phyloP scores from a whole-genome alignment of 164 flowering plant genomes.

The Dillenia turbinata region DNA sequence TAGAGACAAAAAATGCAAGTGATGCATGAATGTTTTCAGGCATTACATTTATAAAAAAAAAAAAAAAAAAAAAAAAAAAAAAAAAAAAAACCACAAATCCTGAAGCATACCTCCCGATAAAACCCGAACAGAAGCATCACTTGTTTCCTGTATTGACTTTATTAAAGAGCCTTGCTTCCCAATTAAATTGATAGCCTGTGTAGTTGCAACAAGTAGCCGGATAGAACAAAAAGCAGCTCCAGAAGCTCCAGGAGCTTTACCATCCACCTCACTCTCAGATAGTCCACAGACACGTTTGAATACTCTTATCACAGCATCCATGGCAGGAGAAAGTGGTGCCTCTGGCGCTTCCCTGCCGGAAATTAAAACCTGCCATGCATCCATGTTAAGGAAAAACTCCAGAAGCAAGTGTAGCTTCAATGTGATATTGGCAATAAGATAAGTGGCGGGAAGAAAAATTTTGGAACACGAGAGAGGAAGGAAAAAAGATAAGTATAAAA shows the following conservation, averaged over 20 bases:
- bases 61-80: not conserved
- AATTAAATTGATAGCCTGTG: conserved; percentile 86
- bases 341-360: conserved; percentile 90
- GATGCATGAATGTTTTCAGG: no score
- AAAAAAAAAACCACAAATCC: not conserved
- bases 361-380: conserved; percentile 53
- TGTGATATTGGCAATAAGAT: no score
- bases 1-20: no score
- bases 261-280: conserved; percentile 49
- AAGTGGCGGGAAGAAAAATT: no score
- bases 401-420: no score
- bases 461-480: no score
- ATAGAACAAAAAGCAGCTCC: conserved; percentile 50
- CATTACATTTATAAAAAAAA: no score
- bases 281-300: conserved; percentile 78
- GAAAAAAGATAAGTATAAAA: no score
- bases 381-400: no score
- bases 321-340: conserved; percentile 72
- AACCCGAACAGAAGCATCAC: conserved; percentile 75
- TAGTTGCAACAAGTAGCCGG: conserved; percentile 66
- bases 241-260: conserved; percentile 30
- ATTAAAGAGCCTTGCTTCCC: conserved; percentile 88
- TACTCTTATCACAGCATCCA: conserved; percentile 79
- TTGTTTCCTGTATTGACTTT: conserved; percentile 80
- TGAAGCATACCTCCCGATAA: conserved; percentile 60